phyloP scores from a whole-genome alignment of 768 basidiomycete genomes.

The Neoboletus subvelutipes region DNA sequence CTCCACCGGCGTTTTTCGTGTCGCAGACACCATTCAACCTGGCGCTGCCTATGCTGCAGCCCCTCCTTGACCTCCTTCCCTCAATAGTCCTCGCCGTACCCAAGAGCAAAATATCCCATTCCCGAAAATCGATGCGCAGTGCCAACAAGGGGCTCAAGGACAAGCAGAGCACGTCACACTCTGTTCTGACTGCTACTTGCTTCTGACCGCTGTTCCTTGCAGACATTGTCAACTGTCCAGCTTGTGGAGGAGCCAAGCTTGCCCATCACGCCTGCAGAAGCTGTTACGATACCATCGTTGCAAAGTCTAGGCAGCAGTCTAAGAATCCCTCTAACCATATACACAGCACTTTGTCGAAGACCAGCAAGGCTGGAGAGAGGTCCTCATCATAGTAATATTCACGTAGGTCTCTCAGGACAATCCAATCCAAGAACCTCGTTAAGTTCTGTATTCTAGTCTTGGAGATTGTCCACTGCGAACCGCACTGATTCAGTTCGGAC shows the following conservation, averaged over 20 bases:
- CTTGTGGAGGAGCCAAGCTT: constrained; percentile 84
- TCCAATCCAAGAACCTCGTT: not conserved
- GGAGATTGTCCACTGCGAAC: not conserved
- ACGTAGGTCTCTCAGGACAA: not conserved
- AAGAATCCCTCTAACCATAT: constrained; percentile 9
- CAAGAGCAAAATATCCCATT: constrained; percentile 91
- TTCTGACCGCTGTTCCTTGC: constrained; percentile 6
- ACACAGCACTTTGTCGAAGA: not conserved
- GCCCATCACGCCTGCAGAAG: constrained; percentile 83
- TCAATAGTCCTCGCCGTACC: constrained; percentile 90
- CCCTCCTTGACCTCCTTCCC: constrained; percentile 75
- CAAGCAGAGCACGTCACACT: constrained; percentile 64
- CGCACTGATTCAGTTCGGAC: not conserved
- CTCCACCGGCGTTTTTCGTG: constrained; percentile 21
- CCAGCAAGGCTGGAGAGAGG: not conserved
- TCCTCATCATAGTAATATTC: constrained; percentile 1
- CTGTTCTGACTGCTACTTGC: not conserved
- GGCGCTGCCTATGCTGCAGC: constrained; percentile 42
- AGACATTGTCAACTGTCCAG: constrained; percentile 93
- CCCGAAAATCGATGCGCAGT: constrained; percentile 90
- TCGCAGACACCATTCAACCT: constrained; percentile 34
- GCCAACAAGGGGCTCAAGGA: constrained; percentile 95
- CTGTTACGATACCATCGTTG: constrained; percentile 54
- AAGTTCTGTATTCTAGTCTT: not conserved
- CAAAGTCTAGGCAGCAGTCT: constrained; percentile 22